Conservation (phyloP, 257 asterid species). For the Gentiana straminea region DNA sequence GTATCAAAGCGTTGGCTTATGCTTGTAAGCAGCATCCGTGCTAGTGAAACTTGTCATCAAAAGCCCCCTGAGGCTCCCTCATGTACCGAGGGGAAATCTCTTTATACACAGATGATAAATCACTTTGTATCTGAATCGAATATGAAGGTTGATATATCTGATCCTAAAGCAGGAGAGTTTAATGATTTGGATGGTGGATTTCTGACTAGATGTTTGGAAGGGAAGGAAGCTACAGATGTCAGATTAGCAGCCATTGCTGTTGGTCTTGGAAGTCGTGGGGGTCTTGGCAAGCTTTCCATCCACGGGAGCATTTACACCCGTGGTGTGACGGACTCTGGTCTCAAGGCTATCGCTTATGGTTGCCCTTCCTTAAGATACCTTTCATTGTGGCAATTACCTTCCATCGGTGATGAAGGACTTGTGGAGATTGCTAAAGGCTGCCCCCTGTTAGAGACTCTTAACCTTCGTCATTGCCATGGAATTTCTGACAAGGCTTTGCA, state of each 20-base stretch:
- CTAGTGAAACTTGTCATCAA: slow-evolving; percentile 37
- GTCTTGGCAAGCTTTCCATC: slow-evolving; percentile 82
- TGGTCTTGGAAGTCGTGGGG: slow-evolving; percentile 70
- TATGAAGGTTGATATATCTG: slow-evolving; percentile 14
- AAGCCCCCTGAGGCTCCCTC: slow-evolving; percentile 10
- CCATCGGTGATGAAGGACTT: slow-evolving; percentile 67
- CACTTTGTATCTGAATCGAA: slow-evolving; percentile 17
- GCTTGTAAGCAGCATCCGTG: slow-evolving; percentile 66
- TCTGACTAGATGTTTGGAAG: slow-evolving; percentile 81
- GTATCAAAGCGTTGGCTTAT: slow-evolving; percentile 93
- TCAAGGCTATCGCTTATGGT: slow-evolving; percentile 65
- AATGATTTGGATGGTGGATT: slow-evolving; percentile 33
- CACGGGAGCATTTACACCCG: slow-evolving; percentile 46
- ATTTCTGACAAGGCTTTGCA: slow-evolving; percentile 56
- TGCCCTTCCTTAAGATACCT: slow-evolving; percentile 68
- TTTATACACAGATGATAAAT: slow-evolving; percentile 1
- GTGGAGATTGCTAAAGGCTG: slow-evolving; percentile 64
- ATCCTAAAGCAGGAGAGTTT: slow-evolving; percentile 18
- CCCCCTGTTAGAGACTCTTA: slow-evolving; percentile 66
- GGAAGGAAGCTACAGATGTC: slow-evolving; percentile 78
- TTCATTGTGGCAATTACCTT: slow-evolving; percentile 69
- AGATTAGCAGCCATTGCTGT: slow-evolving; percentile 84
- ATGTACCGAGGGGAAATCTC: slow-evolving; percentile 20
- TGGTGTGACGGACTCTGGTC: slow-evolving; percentile 61
- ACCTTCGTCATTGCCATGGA: slow-evolving; percentile 59